These are phyloP conservation scores for Venturiaceae sp. DNA, from an alignment of 2,329 filamentous ascomycete genomes.

Conservation along the genomic window DNA sequence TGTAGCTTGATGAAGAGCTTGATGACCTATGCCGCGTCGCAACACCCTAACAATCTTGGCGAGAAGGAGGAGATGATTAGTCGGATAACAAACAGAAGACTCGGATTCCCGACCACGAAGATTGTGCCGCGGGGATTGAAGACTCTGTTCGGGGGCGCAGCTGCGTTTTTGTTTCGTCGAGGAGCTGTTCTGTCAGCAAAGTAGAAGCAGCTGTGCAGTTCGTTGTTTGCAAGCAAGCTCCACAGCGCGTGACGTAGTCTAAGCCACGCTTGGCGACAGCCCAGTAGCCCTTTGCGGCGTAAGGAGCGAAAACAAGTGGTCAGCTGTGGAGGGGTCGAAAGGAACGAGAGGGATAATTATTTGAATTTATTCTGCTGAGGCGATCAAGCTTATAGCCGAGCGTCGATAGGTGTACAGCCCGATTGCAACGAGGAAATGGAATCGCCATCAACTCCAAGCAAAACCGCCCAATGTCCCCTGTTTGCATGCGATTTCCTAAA, in stretches of 20 bases:
- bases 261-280: not conserved
- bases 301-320: too few species aligned
- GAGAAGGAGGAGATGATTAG: not conserved
- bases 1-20: not conserved
- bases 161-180: not conserved
- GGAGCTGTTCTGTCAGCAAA: not conserved
- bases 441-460: not conserved
- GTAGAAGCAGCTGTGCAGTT: too few species aligned
- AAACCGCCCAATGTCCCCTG: too few species aligned
- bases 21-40: not conserved
- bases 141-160: not conserved
- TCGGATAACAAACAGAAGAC: not conserved
- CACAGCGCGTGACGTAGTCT: too few species aligned
- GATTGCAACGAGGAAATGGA: not conserved
- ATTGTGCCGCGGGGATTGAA: not conserved
- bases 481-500: not conserved
- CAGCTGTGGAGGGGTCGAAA: too few species aligned
- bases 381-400: not conserved
- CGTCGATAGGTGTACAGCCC: not conserved
- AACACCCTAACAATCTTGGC: not conserved
- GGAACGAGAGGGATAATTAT: too few species aligned
- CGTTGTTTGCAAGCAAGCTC: too few species aligned
- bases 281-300: not conserved
- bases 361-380: not conserved
- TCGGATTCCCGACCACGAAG: not conserved